phyloP scores from a whole-genome alignment of 2,329 filamentous ascomycete genomes.

The Fusarium palustre region DNA sequence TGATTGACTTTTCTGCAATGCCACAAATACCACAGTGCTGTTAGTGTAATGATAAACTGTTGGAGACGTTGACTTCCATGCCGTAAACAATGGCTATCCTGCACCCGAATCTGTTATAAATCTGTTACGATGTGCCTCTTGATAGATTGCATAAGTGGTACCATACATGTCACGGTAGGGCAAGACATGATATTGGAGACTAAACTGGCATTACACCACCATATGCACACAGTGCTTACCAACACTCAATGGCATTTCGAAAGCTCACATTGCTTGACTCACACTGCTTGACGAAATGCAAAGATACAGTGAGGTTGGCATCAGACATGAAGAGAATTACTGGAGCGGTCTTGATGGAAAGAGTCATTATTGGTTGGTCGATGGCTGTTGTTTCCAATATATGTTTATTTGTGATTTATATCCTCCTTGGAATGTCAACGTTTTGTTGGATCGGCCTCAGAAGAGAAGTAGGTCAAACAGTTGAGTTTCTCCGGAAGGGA shows the following conservation, averaged over 20 bases:
- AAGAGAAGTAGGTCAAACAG: not conserved
- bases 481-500: not conserved
- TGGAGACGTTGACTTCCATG: not conserved
- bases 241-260: not conserved
- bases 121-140: not conserved
- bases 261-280: not conserved
- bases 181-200: constrained; percentile 15
- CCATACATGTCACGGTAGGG: not conserved
- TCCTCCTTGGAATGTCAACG: no score
- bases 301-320: not conserved
- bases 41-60: not conserved
- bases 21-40: not conserved
- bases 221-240: constrained; percentile 1
- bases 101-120: not conserved
- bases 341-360: not conserved
- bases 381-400: not conserved
- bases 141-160: not conserved
- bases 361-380: not conserved
- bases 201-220: constrained; percentile 9
- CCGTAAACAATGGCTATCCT: not conserved
- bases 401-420: not conserved
- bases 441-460: not conserved
- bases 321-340: not conserved
- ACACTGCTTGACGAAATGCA: not conserved
- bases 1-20: not conserved